Evolutionary conservation across 2,329 filamentous ascomycete species (phyloP).

Genomic region (Talaromyces amestolkiae): DNA sequence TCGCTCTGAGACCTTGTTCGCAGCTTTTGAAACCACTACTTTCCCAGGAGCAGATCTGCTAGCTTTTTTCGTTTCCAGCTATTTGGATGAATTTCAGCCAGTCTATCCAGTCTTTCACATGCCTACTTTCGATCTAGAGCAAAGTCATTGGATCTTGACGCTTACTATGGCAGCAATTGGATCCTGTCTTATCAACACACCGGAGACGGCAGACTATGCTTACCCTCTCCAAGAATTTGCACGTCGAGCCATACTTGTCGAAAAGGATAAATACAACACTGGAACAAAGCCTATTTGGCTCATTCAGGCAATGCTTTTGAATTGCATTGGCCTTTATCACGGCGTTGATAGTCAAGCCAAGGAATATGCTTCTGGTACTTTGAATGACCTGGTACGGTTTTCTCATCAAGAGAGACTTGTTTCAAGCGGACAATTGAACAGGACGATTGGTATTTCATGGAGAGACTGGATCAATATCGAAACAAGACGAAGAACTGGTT

Average conservation of each 20-base stretch:
- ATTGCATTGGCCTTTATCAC: constrained; percentile 35
- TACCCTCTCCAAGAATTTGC: constrained; percentile 44
- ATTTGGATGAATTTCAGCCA: constrained; percentile 40
- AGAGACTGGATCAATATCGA: constrained; percentile 40
- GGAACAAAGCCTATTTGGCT: constrained; percentile 27
- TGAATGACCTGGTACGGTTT: constrained; percentile 31
- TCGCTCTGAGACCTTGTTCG: constrained; percentile 31
- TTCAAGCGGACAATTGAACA: not conserved
- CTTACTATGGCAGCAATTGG: constrained; percentile 43
- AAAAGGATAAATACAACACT: constrained; percentile 30
- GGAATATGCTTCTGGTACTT: constrained; percentile 26
- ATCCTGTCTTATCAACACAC: constrained; percentile 33
- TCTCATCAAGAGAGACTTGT: constrained; percentile 27
- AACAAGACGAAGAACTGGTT: constrained; percentile 38
- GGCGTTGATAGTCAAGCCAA: constrained; percentile 27
- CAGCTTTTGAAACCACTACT: constrained; percentile 30
- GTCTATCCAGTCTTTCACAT: constrained; percentile 43
- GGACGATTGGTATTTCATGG: constrained; percentile 27
- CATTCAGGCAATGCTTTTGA: constrained; percentile 33
- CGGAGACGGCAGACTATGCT: constrained; percentile 30
- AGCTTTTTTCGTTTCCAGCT: constrained; percentile 35
- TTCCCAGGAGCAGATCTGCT: constrained; percentile 31
- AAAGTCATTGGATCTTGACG: constrained; percentile 41
- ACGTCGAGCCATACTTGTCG: constrained; percentile 37
- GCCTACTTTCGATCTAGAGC: constrained; percentile 37